Evolutionary conservation across 768 basidiomycete genomes (phyloP).

Genomic region (Cyclocybe cylindracea): DNA sequence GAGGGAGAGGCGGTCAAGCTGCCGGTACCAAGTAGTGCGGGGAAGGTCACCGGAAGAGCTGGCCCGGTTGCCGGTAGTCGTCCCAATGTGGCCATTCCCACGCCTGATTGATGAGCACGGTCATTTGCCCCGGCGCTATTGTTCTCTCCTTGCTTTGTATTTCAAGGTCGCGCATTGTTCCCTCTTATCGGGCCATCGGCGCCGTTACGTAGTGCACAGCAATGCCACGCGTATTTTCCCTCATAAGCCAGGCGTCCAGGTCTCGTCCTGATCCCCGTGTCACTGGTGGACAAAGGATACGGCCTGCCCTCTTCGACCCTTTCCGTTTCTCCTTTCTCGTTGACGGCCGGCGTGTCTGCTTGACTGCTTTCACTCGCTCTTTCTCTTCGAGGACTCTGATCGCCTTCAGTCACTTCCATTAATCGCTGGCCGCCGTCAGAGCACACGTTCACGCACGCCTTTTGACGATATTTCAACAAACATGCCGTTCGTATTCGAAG

Average conservation of each 20-base stretch:
- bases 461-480: not conserved
- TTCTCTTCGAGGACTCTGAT: slow-evolving; percentile 3
- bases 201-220: slow-evolving; percentile 3
- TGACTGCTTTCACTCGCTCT: slow-evolving; percentile 8
- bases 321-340: not conserved
- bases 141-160: slow-evolving; percentile 8
- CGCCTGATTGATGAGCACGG: too few relatives aligned
- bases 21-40: too few relatives aligned
- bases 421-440: slow-evolving; percentile 12
- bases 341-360: not conserved
- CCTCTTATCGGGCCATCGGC: not conserved
- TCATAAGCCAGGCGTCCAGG: not conserved
- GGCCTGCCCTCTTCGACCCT: slow-evolving; percentile 3
- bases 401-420: not conserved
- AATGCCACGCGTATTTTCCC: not conserved
- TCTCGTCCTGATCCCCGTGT: slow-evolving; percentile 16
- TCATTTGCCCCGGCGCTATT: slow-evolving; percentile 7
- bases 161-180: slow-evolving; percentile 12
- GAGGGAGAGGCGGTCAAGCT: too few relatives aligned
- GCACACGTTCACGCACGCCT: not conserved
- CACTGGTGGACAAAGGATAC: slow-evolving; percentile 29
- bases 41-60: too few relatives aligned
- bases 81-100: too few relatives aligned
- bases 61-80: too few relatives aligned
- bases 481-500: not conserved